Percentiles rank a stretch among this genome's conserved stretches.
phyloP scores from a whole-genome alignment of 1,284 basidiomycete genomes.

The Ganoderma lingzhi region DNA sequence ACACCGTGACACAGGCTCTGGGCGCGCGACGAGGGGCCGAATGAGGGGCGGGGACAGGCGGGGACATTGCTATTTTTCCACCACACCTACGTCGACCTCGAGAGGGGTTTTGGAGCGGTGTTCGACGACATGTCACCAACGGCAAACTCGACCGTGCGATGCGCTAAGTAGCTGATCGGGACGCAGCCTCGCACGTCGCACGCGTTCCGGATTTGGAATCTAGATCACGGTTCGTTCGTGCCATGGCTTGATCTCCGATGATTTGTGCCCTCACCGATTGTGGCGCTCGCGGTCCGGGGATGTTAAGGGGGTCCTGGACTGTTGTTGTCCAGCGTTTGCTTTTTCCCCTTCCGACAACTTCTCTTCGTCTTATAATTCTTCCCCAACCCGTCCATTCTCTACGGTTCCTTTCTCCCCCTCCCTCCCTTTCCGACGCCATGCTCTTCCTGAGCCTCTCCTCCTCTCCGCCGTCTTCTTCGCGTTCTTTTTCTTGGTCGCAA shows the following conservation, averaged over 20 bases:
- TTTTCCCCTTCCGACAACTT: conserved; percentile 14
- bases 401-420: conserved; percentile 7
- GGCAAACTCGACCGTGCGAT: conserved; percentile 11
- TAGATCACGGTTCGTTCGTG: conserved; percentile 19
- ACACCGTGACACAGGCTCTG: not conserved
- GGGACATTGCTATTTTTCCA: not conserved
- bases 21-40: conserved; percentile 5
- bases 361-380: conserved; percentile 12
- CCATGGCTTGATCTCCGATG: conserved; percentile 14
- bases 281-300: conserved; percentile 11
- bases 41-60: not conserved
- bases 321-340: conserved; percentile 14
- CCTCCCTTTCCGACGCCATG: conserved; percentile 20
- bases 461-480: conserved; percentile 24
- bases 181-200: conserved; percentile 10
- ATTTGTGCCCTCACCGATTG: not conserved
- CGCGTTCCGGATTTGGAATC: conserved; percentile 19
- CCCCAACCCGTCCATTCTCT: conserved; percentile 7
- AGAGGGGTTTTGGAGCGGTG: conserved; percentile 3
- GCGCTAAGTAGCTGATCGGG: conserved; percentile 16
- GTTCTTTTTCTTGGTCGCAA: conserved; percentile 19
- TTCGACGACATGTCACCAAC: not conserved
- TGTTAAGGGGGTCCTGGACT: conserved; percentile 14
- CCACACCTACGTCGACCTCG: not conserved
- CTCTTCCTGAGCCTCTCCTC: conserved; percentile 23